Base-by-base conservation (phyloP, 805 yeast species). In the Starmerella cellae region DNA sequence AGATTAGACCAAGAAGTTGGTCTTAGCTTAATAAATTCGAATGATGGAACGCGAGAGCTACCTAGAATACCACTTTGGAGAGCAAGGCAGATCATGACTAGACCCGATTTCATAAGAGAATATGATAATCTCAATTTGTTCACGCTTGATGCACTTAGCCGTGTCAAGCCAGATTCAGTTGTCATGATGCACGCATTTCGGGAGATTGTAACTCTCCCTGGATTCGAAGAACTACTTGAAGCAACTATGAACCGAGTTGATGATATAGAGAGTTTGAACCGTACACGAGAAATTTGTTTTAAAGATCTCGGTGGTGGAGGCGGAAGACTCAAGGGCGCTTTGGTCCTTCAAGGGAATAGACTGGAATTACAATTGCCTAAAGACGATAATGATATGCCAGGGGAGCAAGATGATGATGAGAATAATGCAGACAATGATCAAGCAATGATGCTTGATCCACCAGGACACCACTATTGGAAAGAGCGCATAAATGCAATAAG, bases 101-200 rank as follows among this genome's bases (percentile, higher is more conserved):
- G 94, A 42, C 75, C 83, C 1, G 94, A 82, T 58, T 82, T 72
- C 55, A 82, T 82, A 44, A 82, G 81, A 53, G 63, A 58, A 21
- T 80, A 78, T 56, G 94, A 82, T 56, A 75, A 79, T 49, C 61
- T 82, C 50, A 82, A 82, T 57, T 73, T 82, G 22, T 82, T 82
- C 60, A 79, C 93, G 2, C 74, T 82, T 41, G 91, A 82, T 60
- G 73, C 82, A 0, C 70, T 73, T 44, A 75, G 83, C 0, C 53
- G 60, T 22, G 94, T 82, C 2, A 64, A 80, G 28, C 88, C 94
- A 0, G 94, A 82, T 57, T 75, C 83, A 8, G 79, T 80, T 2
- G 87, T 88, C 1, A 82, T 82, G 93, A 80, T 82, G 93, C 70
- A 87, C 51, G 93, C 88, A 4, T 82, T 82, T 57, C 74, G 80